A percentile compares a stretch with the other conserved stretches of the same genome.
phyloP scores from a whole-genome alignment of 2,329 filamentous ascomycete genomes.

The Cryphonectria japonica region DNA sequence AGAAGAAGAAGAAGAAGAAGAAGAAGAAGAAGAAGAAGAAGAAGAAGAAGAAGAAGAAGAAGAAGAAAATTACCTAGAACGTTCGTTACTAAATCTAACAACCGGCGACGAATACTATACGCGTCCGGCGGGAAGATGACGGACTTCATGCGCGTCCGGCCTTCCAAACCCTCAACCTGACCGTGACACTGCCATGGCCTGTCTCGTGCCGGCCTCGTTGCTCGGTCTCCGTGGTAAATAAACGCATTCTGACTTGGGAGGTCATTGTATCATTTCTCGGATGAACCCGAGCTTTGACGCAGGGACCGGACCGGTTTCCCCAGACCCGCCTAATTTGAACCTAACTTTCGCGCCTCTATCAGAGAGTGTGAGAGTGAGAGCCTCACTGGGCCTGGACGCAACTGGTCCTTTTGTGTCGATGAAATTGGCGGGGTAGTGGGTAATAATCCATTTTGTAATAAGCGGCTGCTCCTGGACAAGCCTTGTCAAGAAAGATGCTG shows the following conservation, averaged over 20 bases:
- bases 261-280: slow-evolving; percentile 8
- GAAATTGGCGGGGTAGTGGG: background rate
- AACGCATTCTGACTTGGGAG: background rate
- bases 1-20: no score
- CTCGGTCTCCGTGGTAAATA: background rate
- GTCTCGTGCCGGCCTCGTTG: background rate
- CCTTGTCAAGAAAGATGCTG: background rate
- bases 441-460: background rate
- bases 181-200: background rate
- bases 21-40: no score
- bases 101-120: background rate
- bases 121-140: background rate
- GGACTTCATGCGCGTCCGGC: background rate
- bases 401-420: background rate
- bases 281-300: background rate
- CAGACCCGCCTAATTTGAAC: slow-evolving; percentile 3
- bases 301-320: background rate
- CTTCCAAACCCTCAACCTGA: background rate
- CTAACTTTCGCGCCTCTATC: background rate
- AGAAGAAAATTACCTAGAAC: background rate
- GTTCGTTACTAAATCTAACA: background rate
- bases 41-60: background rate
- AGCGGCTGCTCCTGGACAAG: background rate
- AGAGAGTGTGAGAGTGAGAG: background rate
- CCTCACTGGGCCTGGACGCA: background rate